These are phyloP conservation scores for Micromonas commoda DNA, from an alignment of 139 green algal genomes.

Conservation along the genomic window DNA sequence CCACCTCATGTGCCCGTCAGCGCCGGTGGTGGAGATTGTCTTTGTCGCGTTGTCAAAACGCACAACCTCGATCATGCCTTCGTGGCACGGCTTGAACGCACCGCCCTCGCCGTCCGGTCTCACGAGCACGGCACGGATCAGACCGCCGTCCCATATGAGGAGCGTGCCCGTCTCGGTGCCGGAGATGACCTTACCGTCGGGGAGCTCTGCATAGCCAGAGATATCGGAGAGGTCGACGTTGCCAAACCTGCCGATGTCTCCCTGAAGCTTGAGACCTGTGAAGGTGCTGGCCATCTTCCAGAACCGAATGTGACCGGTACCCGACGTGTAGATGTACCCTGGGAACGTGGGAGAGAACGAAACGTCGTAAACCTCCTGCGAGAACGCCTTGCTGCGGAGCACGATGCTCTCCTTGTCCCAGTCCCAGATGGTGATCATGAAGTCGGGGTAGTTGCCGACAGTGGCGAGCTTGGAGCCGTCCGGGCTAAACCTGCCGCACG, in stretches of 20 bases:
- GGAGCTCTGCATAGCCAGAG: slow-evolving; percentile 63
- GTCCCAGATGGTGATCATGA: slow-evolving; percentile 73
- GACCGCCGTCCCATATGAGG: slow-evolving; percentile 69
- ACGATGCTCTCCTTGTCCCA: slow-evolving; percentile 57
- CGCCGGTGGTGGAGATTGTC: slow-evolving; percentile 53
- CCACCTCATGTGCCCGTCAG: slow-evolving; percentile 59
- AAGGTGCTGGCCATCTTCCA: slow-evolving; percentile 81
- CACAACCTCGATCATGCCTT: slow-evolving; percentile 57
- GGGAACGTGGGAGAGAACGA: slow-evolving; percentile 59
- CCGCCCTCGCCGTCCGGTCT: not conserved
- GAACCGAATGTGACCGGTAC: slow-evolving; percentile 77
- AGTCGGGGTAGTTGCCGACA: slow-evolving; percentile 67
- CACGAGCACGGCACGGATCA: slow-evolving; percentile 55
- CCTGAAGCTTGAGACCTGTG: slow-evolving; percentile 84
- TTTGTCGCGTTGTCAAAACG: slow-evolving; percentile 44
- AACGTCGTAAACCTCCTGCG: slow-evolving; percentile 55
- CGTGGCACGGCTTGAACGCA: slow-evolving; percentile 53
- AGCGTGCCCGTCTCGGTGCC: slow-evolving; percentile 60
- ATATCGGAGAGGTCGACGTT: slow-evolving; percentile 65
- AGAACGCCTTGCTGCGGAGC: slow-evolving; percentile 72
- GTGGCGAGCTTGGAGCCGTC: slow-evolving; percentile 60
- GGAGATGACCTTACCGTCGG: slow-evolving; percentile 58
- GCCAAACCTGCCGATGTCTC: slow-evolving; percentile 71
- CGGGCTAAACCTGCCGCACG: slow-evolving; percentile 50
- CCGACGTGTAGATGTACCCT: slow-evolving; percentile 55